Evolutionary conservation across 148 eudicot genomes (phyloP).

Genomic region (Cornus kousa): DNA sequence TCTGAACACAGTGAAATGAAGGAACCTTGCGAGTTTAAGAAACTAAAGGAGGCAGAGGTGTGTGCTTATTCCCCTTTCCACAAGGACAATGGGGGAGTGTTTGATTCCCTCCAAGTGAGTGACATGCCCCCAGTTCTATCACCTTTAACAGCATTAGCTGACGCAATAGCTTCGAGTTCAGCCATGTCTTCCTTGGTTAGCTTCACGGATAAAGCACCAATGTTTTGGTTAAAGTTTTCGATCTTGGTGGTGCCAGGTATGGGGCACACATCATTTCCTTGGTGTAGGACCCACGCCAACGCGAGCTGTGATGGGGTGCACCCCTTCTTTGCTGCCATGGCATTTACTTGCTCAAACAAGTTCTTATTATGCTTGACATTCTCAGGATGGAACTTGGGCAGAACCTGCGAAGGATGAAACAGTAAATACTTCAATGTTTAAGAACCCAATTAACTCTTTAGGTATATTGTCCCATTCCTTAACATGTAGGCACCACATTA

Average conservation of each 20-base stretch:
- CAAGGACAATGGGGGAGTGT: neutral
- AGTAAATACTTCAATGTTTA: no score
- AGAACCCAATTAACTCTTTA: no score
- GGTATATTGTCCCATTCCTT: no score
- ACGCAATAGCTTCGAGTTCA: neutral
- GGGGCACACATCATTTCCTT: neutral
- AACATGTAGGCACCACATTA: no score
- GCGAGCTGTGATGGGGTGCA: constrained; percentile 3
- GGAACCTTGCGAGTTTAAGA: neutral
- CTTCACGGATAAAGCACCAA: neutral
- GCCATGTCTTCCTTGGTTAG: neutral
- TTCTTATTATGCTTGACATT: neutral
- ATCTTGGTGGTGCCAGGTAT: constrained; percentile 5
- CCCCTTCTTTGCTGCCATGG: neutral
- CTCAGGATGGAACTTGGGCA: neutral
- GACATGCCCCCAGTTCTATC: neutral
- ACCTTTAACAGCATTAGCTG: neutral
- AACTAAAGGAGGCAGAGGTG: neutral
- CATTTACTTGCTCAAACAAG: neutral
- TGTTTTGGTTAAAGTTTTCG: neutral
- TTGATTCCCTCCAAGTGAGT: neutral
- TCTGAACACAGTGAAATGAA: neutral
- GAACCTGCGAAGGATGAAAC: neutral
- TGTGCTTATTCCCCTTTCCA: neutral
- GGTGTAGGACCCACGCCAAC: neutral